Percentiles rank a stretch among this genome's conserved stretches.
Conservation (phyloP, 371 early-diverging fungal genomes). For the Mortierella sp. region DNA sequence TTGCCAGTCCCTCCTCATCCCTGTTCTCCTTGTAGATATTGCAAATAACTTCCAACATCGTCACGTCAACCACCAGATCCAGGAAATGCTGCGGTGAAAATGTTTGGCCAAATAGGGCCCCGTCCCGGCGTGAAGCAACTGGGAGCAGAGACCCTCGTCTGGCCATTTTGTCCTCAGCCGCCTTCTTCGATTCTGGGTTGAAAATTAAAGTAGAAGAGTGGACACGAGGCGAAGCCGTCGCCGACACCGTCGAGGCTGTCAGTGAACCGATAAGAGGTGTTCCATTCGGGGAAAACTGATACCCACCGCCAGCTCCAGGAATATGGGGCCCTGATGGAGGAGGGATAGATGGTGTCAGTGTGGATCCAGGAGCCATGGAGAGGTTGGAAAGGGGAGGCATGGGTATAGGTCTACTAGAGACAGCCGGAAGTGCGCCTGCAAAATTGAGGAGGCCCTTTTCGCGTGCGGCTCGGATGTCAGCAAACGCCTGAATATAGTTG, state of each 20-base stretch:
- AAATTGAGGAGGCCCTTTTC: constrained; percentile 33
- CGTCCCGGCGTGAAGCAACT: too few species aligned
- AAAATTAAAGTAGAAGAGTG: constrained; percentile 21
- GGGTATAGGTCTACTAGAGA: background rate
- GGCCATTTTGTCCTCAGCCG: background rate
- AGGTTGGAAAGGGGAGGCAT: background rate
- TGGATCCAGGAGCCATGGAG: background rate
- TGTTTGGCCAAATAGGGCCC: background rate
- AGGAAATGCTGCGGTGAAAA: constrained; percentile 21
- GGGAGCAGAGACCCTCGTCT: background rate
- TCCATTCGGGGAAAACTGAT: too few species aligned
- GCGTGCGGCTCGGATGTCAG: constrained; percentile 26
- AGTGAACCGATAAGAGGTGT: background rate
- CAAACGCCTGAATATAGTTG: constrained; percentile 32
- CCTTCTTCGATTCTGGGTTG: constrained; percentile 12
- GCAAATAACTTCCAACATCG: constrained; percentile 39
- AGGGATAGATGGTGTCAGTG: too few species aligned
- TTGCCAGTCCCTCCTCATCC: constrained; percentile 15
- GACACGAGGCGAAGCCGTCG: constrained; percentile 8
- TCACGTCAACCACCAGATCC: constrained; percentile 32
- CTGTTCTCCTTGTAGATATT: constrained; percentile 29
- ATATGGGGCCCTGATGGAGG: too few species aligned
- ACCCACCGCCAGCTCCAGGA: too few species aligned
- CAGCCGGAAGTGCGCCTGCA: constrained; percentile 4
- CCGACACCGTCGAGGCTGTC: background rate